A percentile compares a stretch with the other conserved stretches of the same genome.
These are phyloP conservation scores for Xylaria sp. DNA, from an alignment of 2,329 filamentous ascomycete genomes.

Conservation along the genomic window DNA sequence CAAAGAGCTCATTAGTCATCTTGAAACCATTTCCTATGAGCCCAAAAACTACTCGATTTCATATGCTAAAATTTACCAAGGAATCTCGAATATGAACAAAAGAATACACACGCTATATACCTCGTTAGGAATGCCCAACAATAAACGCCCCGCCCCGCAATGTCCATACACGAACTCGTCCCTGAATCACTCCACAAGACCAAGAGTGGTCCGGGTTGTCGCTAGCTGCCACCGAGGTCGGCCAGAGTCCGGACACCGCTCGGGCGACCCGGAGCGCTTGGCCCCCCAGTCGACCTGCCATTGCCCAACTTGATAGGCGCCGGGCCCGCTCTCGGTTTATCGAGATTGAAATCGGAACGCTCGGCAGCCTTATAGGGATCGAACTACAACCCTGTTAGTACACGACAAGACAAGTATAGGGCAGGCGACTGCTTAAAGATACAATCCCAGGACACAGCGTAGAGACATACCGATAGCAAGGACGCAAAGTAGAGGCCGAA, in stretches of 20 bases:
- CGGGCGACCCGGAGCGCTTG: conserved; percentile 33
- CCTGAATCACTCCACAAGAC: not conserved
- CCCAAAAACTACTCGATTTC: not conserved
- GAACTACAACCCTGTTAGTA: conserved; percentile 48
- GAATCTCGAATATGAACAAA: not conserved
- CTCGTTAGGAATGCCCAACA: not conserved
- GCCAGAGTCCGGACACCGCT: conserved; percentile 55
- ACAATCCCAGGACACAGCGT: not conserved
- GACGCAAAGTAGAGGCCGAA: conserved; percentile 67
- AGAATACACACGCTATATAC: not conserved
- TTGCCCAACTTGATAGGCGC: conserved; percentile 31
- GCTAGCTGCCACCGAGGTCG: conserved; percentile 50
- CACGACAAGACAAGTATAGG: too few species aligned
- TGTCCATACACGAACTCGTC: conserved; percentile 20
- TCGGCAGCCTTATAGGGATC: conserved; percentile 68
- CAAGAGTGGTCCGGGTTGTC: not conserved
- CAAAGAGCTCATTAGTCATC: too few species aligned
- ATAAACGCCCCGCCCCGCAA: not conserved
- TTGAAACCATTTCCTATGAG: too few species aligned
- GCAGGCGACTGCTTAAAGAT: not conserved
- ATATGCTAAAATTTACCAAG: not conserved
- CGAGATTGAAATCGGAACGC: conserved; percentile 63
- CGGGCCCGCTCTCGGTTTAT: conserved; percentile 45
- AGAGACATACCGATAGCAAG: conserved; percentile 60
- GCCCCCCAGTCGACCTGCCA: conserved; percentile 39